phyloP scores from a whole-genome alignment of 176 grass and related monocot genomes.

The Ensete ventricosum region DNA sequence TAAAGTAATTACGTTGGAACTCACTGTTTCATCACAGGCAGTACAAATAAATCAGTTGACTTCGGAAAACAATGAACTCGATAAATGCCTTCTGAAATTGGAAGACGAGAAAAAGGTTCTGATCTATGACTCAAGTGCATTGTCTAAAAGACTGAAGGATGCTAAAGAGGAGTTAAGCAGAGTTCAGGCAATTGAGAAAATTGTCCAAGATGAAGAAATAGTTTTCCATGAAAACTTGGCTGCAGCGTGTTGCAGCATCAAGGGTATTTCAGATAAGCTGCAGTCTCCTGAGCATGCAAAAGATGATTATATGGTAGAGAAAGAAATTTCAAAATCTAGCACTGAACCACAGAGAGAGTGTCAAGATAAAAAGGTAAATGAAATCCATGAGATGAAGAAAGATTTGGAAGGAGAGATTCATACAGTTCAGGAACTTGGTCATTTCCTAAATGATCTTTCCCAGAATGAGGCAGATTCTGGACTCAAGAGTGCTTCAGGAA shows the following conservation, averaged over 20 bases:
- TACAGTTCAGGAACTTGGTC: background rate
- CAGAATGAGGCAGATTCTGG: background rate
- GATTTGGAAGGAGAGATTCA: background rate
- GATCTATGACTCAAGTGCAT: background rate
- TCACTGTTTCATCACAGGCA: constrained; percentile 10
- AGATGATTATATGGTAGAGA: constrained; percentile 6
- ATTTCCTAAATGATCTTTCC: background rate
- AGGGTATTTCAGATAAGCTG: constrained; percentile 49
- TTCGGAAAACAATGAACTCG: constrained; percentile 13
- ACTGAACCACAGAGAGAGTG: background rate
- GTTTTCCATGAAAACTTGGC: constrained; percentile 45
- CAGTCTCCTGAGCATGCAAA: constrained; percentile 29
- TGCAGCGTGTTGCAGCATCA: constrained; percentile 43
- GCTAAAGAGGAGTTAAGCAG: constrained; percentile 1
- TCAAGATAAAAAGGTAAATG: background rate
- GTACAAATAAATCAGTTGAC: constrained; percentile 1
- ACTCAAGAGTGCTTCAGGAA: background rate
- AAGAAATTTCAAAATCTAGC: background rate
- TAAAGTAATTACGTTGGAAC: background rate
- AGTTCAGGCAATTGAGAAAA: constrained; percentile 2
- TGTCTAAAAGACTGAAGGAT: constrained; percentile 4
- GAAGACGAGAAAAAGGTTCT: constrained; percentile 1
- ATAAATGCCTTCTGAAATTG: background rate
- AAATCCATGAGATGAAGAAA: constrained; percentile 1
- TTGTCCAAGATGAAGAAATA: constrained; percentile 48